Base-by-base conservation (phyloP, 2,329 filamentous ascomycete genomes). In the Xylaria sp. region DNA sequence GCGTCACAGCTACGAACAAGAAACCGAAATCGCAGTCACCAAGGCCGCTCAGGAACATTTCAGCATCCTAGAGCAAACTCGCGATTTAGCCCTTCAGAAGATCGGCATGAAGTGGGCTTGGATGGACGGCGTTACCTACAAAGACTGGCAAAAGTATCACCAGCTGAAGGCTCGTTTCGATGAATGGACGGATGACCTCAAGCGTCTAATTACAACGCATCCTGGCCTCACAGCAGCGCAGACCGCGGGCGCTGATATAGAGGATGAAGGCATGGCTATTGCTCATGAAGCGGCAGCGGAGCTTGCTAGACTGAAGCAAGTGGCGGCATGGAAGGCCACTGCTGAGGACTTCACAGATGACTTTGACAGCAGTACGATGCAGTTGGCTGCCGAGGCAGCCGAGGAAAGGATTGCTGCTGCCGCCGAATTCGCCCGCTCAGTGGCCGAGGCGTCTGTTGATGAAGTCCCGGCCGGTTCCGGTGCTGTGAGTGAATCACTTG, bases 131-230 rank as follows among this genome's bases (percentile, higher is more conserved):
- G 86, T 99, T 63, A 96, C 94, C 1, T 97, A 99, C 82, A 93
- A 96, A 75, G 93, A 99, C 75, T 99, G 95, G 95, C 87, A 90
- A 62, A 95, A 94, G 75, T 99, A 97, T 73, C 93, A 98, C 75
- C 87, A 91, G 62, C 82, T 99, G 60, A 96, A 91, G 79, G 86
- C 85, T 55, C 89, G 90, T 11, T 91, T 97, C 54, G 88, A 90
- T 48, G 87, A 92, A 70, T 97, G 94, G 93, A 90, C 91, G 57
- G 83, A 86, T 35, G 91, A 96, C 68, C 87, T 99, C 48, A 88
- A 92, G 73, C 82, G 87, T 60, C 85, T 93, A 54, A 90, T 92
- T 38, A 84, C 90, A 62, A 84, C 87, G 3, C 91, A 97, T 73
- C 85, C 90, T 8, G 87, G 86, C 25, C 81, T 97, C 11, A 79